Conservation (phyloP, 1,284 basidiomycete species). For the Ustilago sp. region DNA sequence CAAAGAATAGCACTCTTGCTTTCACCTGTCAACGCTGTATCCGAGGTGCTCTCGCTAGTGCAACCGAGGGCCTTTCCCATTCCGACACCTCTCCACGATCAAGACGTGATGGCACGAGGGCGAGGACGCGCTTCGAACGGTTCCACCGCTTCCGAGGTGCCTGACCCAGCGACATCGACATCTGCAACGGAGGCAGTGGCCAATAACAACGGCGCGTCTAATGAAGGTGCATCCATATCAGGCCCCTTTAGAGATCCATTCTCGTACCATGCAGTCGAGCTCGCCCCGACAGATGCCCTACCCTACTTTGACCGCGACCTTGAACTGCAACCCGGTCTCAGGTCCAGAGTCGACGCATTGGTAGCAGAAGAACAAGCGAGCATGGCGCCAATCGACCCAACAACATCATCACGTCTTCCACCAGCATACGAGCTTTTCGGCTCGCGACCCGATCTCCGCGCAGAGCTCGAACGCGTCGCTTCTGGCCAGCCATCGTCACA, state of each 20-base stretch:
- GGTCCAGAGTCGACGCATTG: slow-evolving; percentile 79
- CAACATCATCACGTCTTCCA: slow-evolving; percentile 73
- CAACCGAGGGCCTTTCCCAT: no score
- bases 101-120: slow-evolving; percentile 18
- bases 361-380: slow-evolving; percentile 77
- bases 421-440: slow-evolving; percentile 77
- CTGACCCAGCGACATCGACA: slow-evolving; percentile 14
- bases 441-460: slow-evolving; percentile 34
- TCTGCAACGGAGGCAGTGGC: neutral
- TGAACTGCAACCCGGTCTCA: slow-evolving; percentile 79
- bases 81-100: neutral
- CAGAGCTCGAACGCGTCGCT: slow-evolving; percentile 62
- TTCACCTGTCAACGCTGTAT: no score
- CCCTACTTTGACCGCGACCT: slow-evolving; percentile 96
- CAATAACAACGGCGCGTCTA: neutral
- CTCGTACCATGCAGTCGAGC: slow-evolving; percentile 29
- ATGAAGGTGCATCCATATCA: neutral
- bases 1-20: no score
- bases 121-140: slow-evolving; percentile 30
- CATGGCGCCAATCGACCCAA: slow-evolving; percentile 73
- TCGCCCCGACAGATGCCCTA: slow-evolving; percentile 76
- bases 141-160: slow-evolving; percentile 21
- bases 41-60: no score
- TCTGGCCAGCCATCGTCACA: slow-evolving; percentile 73
- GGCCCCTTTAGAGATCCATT: slow-evolving; percentile 16